Evolutionary conservation across 2,329 filamentous ascomycete genomes (phyloP).

Genomic region (Colletotrichum abscissum): DNA sequence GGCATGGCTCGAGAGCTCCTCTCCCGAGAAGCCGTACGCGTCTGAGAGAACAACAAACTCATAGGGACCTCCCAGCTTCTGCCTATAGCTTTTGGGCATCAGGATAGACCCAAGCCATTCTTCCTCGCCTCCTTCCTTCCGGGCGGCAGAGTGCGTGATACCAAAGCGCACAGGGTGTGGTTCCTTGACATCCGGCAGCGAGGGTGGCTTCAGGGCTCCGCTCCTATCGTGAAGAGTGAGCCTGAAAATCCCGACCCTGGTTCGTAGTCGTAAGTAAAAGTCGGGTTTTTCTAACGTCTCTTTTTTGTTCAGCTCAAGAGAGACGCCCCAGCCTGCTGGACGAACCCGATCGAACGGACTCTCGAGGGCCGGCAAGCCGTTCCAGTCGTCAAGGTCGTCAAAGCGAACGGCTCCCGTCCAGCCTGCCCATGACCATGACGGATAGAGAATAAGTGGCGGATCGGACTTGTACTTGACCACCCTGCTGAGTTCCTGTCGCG

Average conservation of each 20-base stretch:
- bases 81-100: neutral
- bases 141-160: neutral
- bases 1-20: neutral
- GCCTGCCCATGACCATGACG: neutral
- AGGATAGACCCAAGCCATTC: neutral
- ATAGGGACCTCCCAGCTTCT: neutral
- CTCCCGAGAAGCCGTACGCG: neutral
- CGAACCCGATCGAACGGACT: neutral
- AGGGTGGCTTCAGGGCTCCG: neutral
- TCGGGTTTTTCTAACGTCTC: neutral
- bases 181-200: neutral
- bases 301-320: neutral
- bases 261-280: neutral
- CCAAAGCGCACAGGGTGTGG: neutral
- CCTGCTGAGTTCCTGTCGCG: neutral
- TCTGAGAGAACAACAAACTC: neutral
- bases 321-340: neutral
- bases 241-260: neutral
- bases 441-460: neutral
- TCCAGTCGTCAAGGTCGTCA: neutral
- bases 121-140: neutral
- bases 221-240: neutral
- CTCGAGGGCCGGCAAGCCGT: neutral
- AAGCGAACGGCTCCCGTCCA: neutral
- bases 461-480: neutral